Conservation (phyloP, 2,329 filamentous ascomycete species). For the Claviceps sp. region DNA sequence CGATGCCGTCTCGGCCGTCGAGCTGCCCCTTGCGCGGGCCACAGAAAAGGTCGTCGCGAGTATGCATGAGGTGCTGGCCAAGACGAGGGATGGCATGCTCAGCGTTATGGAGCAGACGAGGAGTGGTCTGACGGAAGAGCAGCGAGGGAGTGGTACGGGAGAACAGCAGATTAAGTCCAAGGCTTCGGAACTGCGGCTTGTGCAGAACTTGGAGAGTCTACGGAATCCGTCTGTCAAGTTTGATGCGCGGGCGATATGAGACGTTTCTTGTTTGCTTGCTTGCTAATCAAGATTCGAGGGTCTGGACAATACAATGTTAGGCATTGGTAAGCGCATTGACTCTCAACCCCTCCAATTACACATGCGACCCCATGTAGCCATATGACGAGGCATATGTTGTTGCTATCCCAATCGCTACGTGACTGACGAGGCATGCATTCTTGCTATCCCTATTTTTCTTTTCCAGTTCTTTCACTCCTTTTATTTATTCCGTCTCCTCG, state of each 20-base stretch:
- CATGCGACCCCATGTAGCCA: too few species aligned
- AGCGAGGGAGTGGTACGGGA: conserved; percentile 37
- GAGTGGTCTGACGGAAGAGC: conserved; percentile 28
- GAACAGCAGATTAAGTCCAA: conserved; percentile 59
- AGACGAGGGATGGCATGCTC: conserved; percentile 52
- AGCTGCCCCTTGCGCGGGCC: conserved; percentile 72
- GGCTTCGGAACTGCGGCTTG: conserved; percentile 77
- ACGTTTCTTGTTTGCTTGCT: not conserved
- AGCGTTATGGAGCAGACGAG: conserved; percentile 31
- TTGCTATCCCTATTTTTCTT: too few species aligned
- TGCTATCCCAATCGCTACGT: too few species aligned
- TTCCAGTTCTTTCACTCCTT: too few species aligned
- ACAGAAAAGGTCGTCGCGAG: conserved; percentile 78
- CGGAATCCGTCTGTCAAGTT: conserved; percentile 52
- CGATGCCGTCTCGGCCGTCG: conserved; percentile 52
- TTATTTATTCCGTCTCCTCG: not conserved
- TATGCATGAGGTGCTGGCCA: conserved; percentile 75
- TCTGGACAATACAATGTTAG: too few species aligned
- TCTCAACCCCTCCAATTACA: too few species aligned
- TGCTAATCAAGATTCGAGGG: not conserved
- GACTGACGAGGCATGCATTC: too few species aligned
- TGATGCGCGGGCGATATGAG: conserved; percentile 37
- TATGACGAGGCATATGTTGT: too few species aligned
- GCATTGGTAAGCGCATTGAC: too few species aligned
- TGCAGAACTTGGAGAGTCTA: conserved; percentile 59